Conservation (phyloP, 192 early-diverging fungal genomes). For the Pecoramyces ruminantium region DNA sequence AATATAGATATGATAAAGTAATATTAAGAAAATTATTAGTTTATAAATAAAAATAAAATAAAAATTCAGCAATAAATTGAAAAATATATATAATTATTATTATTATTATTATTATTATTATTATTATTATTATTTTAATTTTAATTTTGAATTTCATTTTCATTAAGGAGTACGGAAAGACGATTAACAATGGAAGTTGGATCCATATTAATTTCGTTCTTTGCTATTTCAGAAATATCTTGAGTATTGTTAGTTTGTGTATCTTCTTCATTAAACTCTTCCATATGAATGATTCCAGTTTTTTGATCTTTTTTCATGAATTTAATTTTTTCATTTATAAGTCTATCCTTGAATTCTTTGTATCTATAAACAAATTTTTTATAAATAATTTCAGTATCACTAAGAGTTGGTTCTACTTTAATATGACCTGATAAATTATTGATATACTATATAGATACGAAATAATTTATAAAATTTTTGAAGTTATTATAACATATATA, state of each 20-base stretch:
- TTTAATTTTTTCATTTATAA: neutral
- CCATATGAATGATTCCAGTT: neutral
- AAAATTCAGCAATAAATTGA: no score
- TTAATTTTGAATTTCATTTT: neutral
- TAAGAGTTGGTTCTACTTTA: neutral
- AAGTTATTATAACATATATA: neutral
- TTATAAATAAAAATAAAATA: no score
- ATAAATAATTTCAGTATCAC: neutral
- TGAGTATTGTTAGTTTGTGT: neutral
- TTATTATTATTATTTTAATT: neutral
- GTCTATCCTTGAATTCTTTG: neutral
- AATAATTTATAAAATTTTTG: neutral
- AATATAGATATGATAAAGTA: no score
- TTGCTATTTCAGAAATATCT: neutral
- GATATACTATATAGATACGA: neutral
- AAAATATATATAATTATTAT: no score
- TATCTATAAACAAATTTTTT: neutral
- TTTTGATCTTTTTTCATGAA: neutral
- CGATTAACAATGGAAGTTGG: neutral
- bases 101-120: no score
- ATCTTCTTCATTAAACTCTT: neutral
- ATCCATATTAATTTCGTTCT: neutral
- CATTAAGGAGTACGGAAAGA: neutral
- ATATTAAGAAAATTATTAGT: no score
- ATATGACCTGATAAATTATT: neutral